Evolutionary conservation across 192 early-diverging fungal genomes (phyloP).

Genomic region (Globomyces pollinis-pini): DNA sequence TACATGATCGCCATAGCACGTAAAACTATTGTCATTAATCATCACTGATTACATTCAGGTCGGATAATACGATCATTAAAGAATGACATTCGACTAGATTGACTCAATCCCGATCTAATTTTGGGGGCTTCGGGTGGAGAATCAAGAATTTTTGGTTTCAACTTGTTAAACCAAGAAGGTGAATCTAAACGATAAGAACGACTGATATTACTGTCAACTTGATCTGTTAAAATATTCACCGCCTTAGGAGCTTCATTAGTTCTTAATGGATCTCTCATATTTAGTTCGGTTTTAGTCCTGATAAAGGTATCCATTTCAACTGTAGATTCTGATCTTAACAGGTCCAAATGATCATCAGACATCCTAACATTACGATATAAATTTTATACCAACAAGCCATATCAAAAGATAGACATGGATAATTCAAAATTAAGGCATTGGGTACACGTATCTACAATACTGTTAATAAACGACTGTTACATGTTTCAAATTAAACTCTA

Average conservation of each 20-base stretch:
- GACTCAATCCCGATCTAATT: slow-evolving; percentile 32
- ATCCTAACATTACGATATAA: slow-evolving; percentile 33
- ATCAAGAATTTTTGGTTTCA: slow-evolving; percentile 11
- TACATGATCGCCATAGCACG: slow-evolving; percentile 74
- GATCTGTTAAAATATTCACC: slow-evolving; percentile 40
- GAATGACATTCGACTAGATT: slow-evolving; percentile 49
- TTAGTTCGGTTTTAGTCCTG: slow-evolving; percentile 54
- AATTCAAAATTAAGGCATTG: slow-evolving; percentile 73
- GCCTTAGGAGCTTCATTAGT: slow-evolving; percentile 38
- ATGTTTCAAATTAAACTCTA: slow-evolving; percentile 47
- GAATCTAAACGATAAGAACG: no score
- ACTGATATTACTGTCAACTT: slow-evolving; percentile 34
- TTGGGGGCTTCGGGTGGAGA: background rate
- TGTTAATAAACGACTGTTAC: no score
- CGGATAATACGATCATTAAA: slow-evolving; percentile 83
- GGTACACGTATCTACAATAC: slow-evolving; percentile 49
- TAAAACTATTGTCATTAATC: slow-evolving; percentile 20
- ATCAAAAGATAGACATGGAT: slow-evolving; percentile 85
- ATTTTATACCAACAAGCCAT: slow-evolving; percentile 71
- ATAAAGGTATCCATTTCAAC: background rate
- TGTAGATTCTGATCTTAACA: slow-evolving; percentile 54
- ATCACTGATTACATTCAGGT: slow-evolving; percentile 34
- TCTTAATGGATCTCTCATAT: slow-evolving; percentile 58
- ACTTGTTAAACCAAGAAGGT: slow-evolving; percentile 33
- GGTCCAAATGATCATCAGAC: slow-evolving; percentile 47